A percentile compares a stretch with the other conserved stretches of the same genome.
Conservation (phyloP, 164 flowering plant species). For the Magnolia changhungtana region DNA sequence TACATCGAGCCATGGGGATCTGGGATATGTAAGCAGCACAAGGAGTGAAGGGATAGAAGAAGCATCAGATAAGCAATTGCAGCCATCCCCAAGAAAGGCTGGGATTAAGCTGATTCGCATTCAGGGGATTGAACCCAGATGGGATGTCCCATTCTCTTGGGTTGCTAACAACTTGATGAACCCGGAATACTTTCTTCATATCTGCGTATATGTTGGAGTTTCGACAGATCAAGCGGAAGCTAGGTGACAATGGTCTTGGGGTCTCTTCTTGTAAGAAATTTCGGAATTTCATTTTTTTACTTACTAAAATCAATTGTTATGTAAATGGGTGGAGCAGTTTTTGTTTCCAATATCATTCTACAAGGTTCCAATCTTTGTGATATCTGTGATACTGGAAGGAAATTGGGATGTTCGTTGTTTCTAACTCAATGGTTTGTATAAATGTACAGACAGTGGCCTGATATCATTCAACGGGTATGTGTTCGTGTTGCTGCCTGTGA, state of each 20-base stretch:
- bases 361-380: neutral
- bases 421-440: conserved; percentile 6
- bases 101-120: conserved; percentile 76
- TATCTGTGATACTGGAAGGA: neutral
- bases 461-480: neutral
- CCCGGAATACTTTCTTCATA: conserved; percentile 85
- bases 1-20: neutral
- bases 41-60: conserved; percentile 18
- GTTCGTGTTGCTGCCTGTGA: neutral
- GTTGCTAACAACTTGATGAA: conserved; percentile 75
- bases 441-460: conserved; percentile 19
- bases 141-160: conserved; percentile 91
- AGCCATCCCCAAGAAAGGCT: conserved; percentile 18
- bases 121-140: conserved; percentile 84
- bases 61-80: conserved; percentile 9
- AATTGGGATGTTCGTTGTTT: neutral
- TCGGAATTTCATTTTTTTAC: neutral
- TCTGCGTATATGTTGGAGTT: conserved; percentile 60
- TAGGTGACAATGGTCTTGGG: conserved; percentile 6
- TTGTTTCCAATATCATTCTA: neutral
- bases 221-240: conserved; percentile 15
- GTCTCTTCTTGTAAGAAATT: conserved; percentile 6
- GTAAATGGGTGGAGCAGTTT: conserved; percentile 1
- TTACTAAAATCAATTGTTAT: neutral
- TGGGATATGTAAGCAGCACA: conserved; percentile 25